phyloP scores from a whole-genome alignment of 2,329 filamentous ascomycete genomes.

The Cladobotryum mycophilum region DNA sequence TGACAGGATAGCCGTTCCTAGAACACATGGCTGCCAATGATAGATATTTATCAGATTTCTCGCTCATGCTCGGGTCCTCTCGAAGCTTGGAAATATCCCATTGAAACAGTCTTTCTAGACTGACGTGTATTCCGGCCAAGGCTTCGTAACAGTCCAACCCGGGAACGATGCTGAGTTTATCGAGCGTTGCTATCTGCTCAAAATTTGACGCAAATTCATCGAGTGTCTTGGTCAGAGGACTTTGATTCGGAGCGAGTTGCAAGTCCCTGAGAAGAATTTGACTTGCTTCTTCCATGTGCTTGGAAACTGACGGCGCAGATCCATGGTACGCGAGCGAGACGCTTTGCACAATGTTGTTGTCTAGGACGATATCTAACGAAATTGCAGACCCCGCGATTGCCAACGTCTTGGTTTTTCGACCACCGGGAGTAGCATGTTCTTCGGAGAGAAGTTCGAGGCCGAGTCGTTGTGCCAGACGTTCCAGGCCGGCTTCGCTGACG shows the following conservation, averaged over 20 bases:
- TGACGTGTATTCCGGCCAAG: constrained; percentile 64
- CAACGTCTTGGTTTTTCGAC: constrained; percentile 47
- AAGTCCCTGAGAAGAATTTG: constrained; percentile 62
- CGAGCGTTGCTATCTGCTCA: constrained; percentile 60
- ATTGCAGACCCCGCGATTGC: constrained; percentile 58
- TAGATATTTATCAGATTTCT: constrained; percentile 43
- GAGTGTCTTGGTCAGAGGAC: constrained; percentile 62
- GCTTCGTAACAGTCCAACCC: constrained; percentile 73
- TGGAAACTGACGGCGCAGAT: constrained; percentile 50
- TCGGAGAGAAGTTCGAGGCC: constrained; percentile 62
- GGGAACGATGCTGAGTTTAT: constrained; percentile 63
- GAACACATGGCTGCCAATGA: constrained; percentile 59
- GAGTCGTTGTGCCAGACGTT: constrained; percentile 59
- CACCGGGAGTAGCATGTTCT: constrained; percentile 39
- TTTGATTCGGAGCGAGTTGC: constrained; percentile 51
- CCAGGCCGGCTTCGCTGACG: constrained; percentile 69
- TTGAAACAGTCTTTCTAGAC: constrained; percentile 61
- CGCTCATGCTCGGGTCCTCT: constrained; percentile 39
- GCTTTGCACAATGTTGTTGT: constrained; percentile 54
- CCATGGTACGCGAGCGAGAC: constrained; percentile 60
- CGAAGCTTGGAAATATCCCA: constrained; percentile 60
- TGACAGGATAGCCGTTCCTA: constrained; percentile 61
- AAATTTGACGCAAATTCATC: constrained; percentile 67
- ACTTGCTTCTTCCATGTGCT: constrained; percentile 55
- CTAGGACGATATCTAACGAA: constrained; percentile 55